Evolutionary conservation across 73 alveolate genomes (phyloP).

Genomic region (Paramecium caudatum): DNA sequence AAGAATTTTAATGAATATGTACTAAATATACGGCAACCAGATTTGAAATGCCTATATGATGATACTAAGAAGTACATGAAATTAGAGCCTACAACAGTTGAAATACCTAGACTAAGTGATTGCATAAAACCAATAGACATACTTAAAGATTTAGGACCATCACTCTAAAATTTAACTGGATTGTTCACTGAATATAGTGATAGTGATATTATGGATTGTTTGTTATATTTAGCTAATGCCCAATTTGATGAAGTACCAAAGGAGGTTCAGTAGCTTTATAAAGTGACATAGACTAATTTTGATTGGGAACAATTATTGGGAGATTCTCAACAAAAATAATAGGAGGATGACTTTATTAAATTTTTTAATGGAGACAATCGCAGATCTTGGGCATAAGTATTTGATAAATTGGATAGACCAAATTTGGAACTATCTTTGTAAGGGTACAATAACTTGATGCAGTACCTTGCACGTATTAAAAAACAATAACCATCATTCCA

Average conservation of each 20-base stretch:
- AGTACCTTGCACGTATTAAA: background rate
- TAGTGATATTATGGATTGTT: conserved; percentile 34
- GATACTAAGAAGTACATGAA: conserved; percentile 37
- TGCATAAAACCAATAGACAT: conserved; percentile 41
- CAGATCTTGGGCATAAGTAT: conserved; percentile 14
- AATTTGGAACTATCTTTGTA: background rate
- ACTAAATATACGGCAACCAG: background rate
- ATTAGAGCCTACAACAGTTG: background rate
- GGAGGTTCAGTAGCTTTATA: background rate
- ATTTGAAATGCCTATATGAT: conserved; percentile 47
- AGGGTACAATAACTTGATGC: conserved; percentile 20
- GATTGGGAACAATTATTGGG: background rate
- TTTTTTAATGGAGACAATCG: background rate
- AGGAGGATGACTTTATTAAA: conserved; percentile 42
- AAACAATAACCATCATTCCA: conserved; percentile 6
- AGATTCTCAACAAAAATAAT: background rate
- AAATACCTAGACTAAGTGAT: conserved; percentile 36
- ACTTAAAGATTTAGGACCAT: conserved; percentile 38
- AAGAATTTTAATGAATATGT: background rate
- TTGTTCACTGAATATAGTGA: conserved; percentile 26
- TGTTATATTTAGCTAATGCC: conserved; percentile 28
- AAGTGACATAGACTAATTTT: background rate
- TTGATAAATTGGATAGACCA: conserved; percentile 15
- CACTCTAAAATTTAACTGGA: background rate
- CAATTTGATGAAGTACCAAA: background rate